Evolutionary conservation across 163 green algal genomes (phyloP), one percentile per base, ranked within the genome.

Genomic region (Picocystis sp.): DNA sequence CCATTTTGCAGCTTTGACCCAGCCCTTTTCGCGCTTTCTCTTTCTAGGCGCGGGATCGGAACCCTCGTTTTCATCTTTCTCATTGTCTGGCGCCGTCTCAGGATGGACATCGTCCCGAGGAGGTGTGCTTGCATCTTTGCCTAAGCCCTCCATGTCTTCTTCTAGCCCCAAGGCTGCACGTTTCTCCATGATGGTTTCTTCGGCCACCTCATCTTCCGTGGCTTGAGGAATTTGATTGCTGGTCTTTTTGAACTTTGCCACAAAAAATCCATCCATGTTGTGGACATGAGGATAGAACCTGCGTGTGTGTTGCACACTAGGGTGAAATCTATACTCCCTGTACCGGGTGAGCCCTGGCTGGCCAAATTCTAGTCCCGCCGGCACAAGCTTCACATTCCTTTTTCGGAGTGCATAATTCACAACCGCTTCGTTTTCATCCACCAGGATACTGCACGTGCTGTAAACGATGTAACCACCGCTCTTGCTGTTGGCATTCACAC

Each of bases 241-340:
- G 43, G 92, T 41, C 76, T 95, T 95, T 66, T 92, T 89, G 21
- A 95, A 69, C 75, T 95, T 95, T 73, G 81, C 92, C 25, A 95
- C 86, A 53, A 94, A 95, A 71, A 94, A 94, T 23, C 85, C 82
- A 53, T 98, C 90, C 61, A 99, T 60, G 73, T 99, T 99, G 72
- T 99, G 88, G 3, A 82, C 79, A 58, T 99, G 91, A 0, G 91
- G 91, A 71, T 94, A 99, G 77, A 94, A 98, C 45, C 91, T 78
- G 14, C 83, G 67, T 12, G 82, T 69, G 41, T 92, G 59, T 11
- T 72, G 55, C 3, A 97, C 50, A 1, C 78, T 87, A 13, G 90
- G 87, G 69, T 97, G 90, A 69, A 98, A 96, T 34, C 83, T 71
- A 70, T 87, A 83, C 61, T 95, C 89, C 1, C 86, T 69, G 67